These are phyloP conservation scores for Prosopis cineraria DNA, from an alignment of 306 rosid genomes.

Conservation along the genomic window DNA sequence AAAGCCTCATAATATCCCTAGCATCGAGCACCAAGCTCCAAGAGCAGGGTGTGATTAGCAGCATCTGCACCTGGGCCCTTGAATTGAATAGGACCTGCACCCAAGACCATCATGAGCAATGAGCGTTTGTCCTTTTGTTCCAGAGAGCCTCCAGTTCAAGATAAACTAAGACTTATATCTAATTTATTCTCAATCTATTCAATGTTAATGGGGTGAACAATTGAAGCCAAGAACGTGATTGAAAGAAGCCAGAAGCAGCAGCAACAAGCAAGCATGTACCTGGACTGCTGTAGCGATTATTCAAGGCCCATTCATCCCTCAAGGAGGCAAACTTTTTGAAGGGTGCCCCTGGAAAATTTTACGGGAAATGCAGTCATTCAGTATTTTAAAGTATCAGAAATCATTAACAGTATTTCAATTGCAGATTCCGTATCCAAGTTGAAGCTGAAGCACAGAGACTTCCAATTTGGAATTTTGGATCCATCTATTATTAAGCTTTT, in stretches of 20 bases:
- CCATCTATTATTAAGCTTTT: too few relatives aligned
- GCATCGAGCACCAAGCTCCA: conserved; percentile 72
- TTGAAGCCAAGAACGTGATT: not conserved
- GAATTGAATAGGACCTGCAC: conserved; percentile 93
- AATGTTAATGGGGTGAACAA: conserved; percentile 8
- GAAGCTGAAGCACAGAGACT: not conserved
- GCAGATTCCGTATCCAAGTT: not conserved
- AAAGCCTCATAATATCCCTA: conserved; percentile 27
- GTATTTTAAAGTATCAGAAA: conserved; percentile 25
- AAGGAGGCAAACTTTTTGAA: conserved; percentile 89
- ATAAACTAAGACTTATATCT: not conserved
- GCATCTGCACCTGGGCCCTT: conserved; percentile 75
- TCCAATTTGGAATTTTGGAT: not conserved
- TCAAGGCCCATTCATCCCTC: conserved; percentile 87
- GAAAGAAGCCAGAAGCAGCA: not conserved
- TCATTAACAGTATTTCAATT: not conserved
- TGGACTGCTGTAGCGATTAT: conserved; percentile 89
- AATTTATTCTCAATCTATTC: not conserved
- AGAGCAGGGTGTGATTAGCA: conserved; percentile 73
- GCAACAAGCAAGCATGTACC: conserved; percentile 47
- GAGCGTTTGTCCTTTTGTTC: not conserved
- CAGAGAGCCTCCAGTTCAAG: not conserved
- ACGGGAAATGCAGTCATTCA: conserved; percentile 17
- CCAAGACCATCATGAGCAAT: conserved; percentile 20
- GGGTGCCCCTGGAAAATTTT: conserved; percentile 81